phyloP scores from a whole-genome alignment of 2,329 filamentous ascomycete species.

The Aspergillus phoenicis region DNA sequence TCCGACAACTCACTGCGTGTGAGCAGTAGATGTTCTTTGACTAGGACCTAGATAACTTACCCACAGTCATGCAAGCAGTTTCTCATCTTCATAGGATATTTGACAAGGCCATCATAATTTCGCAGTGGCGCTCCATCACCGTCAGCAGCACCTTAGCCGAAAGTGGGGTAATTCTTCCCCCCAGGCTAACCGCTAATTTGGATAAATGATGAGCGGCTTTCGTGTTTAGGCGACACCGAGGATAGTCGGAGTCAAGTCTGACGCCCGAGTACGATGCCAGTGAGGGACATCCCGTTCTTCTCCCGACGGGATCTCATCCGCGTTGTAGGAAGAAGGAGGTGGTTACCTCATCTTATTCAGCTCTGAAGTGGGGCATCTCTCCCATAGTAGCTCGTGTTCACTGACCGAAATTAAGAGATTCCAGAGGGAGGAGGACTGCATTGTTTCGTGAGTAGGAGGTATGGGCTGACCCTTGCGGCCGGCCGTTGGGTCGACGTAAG shows the following conservation, averaged over 20 bases:
- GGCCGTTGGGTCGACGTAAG: neutral
- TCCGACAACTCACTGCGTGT: neutral
- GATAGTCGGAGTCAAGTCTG: neutral
- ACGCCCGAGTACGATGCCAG: neutral
- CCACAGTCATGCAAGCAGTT: neutral
- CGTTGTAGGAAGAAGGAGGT: neutral
- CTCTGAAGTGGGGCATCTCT: no score
- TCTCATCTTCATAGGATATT: neutral
- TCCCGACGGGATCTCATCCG: neutral
- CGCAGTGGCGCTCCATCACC: neutral
- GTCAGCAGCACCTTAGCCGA: slow-evolving; percentile 1
- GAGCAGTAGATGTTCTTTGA: neutral
- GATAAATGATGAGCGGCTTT: neutral
- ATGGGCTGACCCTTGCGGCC: slow-evolving; percentile 11
- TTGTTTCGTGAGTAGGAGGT: neutral
- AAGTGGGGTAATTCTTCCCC: neutral
- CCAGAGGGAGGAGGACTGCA: neutral
- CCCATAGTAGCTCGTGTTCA: neutral
- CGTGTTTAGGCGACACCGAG: neutral
- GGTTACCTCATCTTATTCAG: neutral
- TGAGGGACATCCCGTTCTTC: neutral
- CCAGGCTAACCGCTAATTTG: neutral
- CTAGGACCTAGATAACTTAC: neutral
- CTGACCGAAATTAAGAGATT: neutral
- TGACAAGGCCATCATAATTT: neutral